Conservation (phyloP, 345 rosid species). For the Populus nigra region DNA sequence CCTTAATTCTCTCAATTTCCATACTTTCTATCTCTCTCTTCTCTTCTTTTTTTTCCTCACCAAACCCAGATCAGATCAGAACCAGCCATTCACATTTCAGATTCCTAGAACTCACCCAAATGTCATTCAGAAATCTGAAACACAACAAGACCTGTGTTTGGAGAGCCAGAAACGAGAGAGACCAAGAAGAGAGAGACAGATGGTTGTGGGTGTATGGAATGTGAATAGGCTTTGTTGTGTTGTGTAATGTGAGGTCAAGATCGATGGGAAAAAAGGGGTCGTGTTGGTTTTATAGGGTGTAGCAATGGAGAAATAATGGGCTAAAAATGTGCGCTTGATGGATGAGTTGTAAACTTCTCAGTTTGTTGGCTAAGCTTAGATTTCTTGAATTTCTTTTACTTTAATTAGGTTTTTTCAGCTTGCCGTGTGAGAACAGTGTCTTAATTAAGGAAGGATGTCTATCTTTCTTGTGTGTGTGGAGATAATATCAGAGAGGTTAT, state of each 20-base stretch:
- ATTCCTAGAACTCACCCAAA: background rate
- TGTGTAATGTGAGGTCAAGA: background rate
- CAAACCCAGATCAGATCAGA: slow-evolving; percentile 13
- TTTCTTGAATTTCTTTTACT: background rate
- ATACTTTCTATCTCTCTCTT: slow-evolving; percentile 10
- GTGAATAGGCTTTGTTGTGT: background rate
- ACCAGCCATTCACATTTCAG: background rate
- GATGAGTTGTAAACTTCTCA: background rate
- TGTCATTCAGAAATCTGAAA: background rate
- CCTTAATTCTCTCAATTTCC: slow-evolving; percentile 43
- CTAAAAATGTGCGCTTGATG: background rate
- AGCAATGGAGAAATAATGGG: background rate
- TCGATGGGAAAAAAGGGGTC: background rate
- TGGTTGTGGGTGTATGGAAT: background rate
- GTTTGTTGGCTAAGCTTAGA: slow-evolving; percentile 1
- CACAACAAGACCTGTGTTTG: background rate
- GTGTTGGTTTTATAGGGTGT: background rate
- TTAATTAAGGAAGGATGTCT: background rate
- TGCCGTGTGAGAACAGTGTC: slow-evolving; percentile 2
- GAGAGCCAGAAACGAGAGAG: background rate
- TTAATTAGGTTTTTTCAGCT: background rate
- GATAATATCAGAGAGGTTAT: background rate
- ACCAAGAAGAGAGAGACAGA: background rate
- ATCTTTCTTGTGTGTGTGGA: too few species aligned
- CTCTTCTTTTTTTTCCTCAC: background rate